Percentiles rank a stretch among this genome's conserved stretches.
phyloP scores from a whole-genome alignment of 2,329 filamentous ascomycete genomes.

The Xylaria polymorpha region DNA sequence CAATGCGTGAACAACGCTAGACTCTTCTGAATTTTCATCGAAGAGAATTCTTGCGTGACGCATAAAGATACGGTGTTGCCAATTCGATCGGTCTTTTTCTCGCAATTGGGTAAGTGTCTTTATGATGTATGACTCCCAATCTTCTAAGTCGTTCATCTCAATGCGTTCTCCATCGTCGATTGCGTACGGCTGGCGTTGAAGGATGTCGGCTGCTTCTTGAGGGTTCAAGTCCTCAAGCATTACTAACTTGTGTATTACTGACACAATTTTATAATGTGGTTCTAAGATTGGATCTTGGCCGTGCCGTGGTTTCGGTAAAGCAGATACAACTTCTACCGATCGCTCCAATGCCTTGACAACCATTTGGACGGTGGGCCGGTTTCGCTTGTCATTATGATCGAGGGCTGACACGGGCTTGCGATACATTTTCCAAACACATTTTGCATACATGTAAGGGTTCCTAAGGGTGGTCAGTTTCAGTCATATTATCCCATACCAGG shows the following conservation, averaged over 20 bases:
- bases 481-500: neutral
- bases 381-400: constrained; percentile 56
- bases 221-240: constrained; percentile 60
- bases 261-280: constrained; percentile 91
- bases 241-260: constrained; percentile 84
- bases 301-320: constrained; percentile 65
- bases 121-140: constrained; percentile 68
- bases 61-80: constrained; percentile 92
- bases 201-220: constrained; percentile 62
- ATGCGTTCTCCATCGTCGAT: constrained; percentile 61
- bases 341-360: constrained; percentile 64
- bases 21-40: constrained; percentile 58
- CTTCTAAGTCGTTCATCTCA: constrained; percentile 68
- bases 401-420: constrained; percentile 60
- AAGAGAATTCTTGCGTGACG: constrained; percentile 72
- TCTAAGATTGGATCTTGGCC: constrained; percentile 83
- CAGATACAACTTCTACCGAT: constrained; percentile 62
- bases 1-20: constrained; percentile 70
- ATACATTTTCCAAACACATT: constrained; percentile 74
- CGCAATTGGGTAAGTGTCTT: constrained; percentile 63
- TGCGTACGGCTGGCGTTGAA: constrained; percentile 68
- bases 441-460: constrained; percentile 70
- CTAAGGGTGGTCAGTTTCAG: constrained; percentile 50
- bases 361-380: constrained; percentile 54
- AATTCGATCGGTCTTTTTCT: constrained; percentile 89